Evolutionary conservation across 768 basidiomycete genomes (phyloP).

Genomic region (Pleurotus giganteus): DNA sequence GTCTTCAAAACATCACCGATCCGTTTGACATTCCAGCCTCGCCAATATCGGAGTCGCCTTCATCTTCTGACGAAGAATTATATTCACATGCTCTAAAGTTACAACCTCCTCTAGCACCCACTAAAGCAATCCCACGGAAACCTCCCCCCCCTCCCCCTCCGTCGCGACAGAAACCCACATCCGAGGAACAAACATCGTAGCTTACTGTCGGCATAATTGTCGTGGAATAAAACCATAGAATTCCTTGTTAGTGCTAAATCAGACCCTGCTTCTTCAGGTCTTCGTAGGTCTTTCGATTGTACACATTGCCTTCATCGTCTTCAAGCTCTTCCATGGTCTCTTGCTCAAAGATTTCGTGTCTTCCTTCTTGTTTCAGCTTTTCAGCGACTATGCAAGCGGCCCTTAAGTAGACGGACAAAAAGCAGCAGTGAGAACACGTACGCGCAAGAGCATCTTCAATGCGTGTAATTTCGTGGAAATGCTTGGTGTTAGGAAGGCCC

Average conservation of each 20-base stretch:
- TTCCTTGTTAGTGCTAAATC: conserved; percentile 43
- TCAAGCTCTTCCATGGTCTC: conserved; percentile 98
- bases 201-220: conserved; percentile 6
- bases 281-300: conserved; percentile 97
- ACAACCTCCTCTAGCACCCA: conserved; percentile 68
- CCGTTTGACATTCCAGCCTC: conserved; percentile 76
- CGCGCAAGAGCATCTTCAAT: conserved; percentile 95
- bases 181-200: not conserved
- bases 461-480: conserved; percentile 97
- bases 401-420: conserved; percentile 2
- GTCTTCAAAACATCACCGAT: conserved; percentile 37
- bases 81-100: conserved; percentile 72
- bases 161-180: conserved; percentile 28
- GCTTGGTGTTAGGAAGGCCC: conserved; percentile 96
- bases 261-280: conserved; percentile 95
- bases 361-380: conserved; percentile 95
- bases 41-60: conserved; percentile 69
- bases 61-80: conserved; percentile 83
- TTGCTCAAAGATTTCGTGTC: conserved; percentile 87
- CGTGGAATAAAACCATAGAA: conserved; percentile 1
- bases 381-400: conserved; percentile 71
- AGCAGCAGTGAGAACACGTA: conserved; percentile 40
- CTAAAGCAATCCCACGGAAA: conserved; percentile 37
- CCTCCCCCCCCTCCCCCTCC: conserved; percentile 50
- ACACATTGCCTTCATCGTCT: conserved; percentile 98